Evolutionary conservation across 306 rosid species (phyloP).

Genomic region (Citrullus colocynthis): DNA sequence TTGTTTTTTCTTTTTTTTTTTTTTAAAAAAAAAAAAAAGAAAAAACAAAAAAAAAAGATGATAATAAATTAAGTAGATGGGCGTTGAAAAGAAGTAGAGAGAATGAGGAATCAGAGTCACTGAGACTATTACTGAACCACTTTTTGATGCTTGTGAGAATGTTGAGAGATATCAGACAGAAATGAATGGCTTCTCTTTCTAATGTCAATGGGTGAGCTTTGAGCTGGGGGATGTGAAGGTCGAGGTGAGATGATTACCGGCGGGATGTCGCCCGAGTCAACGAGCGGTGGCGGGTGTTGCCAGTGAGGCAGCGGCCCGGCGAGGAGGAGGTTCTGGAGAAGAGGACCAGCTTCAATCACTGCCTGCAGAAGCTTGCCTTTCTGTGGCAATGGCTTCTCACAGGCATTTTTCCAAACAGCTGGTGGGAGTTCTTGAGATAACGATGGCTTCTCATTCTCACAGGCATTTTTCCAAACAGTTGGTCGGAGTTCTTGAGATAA

Average conservation of each 20-base stretch:
- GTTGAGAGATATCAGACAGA: slow-evolving; percentile 3
- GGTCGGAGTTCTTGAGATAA: slow-evolving; percentile 4
- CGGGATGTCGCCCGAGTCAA: slow-evolving; percentile 58
- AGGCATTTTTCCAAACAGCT: slow-evolving; percentile 17
- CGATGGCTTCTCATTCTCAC: slow-evolving; percentile 24
- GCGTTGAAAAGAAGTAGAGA: not conserved
- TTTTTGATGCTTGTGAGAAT: slow-evolving; percentile 3
- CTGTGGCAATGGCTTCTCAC: slow-evolving; percentile 56
- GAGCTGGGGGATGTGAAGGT: not conserved
- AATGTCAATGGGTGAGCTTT: not conserved
- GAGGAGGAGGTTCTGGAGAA: slow-evolving; percentile 59
- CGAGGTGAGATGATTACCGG: slow-evolving; percentile 40
- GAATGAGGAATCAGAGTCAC: not conserved
- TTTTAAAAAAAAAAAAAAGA: slow-evolving; percentile 1
- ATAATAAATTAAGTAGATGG: not conserved
- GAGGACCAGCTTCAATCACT: slow-evolving; percentile 83
- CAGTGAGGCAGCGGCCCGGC: slow-evolving; percentile 89
- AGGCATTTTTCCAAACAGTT: slow-evolving; percentile 16
- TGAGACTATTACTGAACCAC: not conserved
- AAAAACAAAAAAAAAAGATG: not conserved
- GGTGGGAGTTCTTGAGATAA: slow-evolving; percentile 9
- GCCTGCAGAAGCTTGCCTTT: slow-evolving; percentile 75
- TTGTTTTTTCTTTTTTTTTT: not conserved
- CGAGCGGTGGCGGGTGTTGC: slow-evolving; percentile 85
- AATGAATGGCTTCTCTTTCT: not conserved